phyloP scores from a whole-genome alignment of 192 early-diverging fungal genomes.

The Coemansia sp. region DNA sequence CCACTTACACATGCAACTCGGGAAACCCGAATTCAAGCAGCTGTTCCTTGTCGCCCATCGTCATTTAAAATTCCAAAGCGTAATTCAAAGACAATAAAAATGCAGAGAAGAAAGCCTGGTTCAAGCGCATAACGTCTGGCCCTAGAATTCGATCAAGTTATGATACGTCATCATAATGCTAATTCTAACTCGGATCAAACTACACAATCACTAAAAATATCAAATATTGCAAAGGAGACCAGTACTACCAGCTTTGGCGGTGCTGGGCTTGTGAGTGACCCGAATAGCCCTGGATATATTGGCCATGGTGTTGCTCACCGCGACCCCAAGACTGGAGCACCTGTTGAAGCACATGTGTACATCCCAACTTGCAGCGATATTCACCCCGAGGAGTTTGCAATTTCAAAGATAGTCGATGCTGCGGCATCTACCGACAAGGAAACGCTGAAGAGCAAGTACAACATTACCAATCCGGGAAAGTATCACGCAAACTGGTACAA shows the following conservation, averaged over 20 bases:
- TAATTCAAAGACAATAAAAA: neutral
- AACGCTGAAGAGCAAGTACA: constrained; percentile 33
- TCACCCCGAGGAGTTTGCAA: constrained; percentile 36
- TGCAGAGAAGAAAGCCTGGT: constrained; percentile 2
- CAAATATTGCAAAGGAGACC: neutral
- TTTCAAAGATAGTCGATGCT: constrained; percentile 3
- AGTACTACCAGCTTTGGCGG: constrained; percentile 41
- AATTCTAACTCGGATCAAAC: too few species aligned
- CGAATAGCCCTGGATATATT: constrained; percentile 38
- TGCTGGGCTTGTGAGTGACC: constrained; percentile 37
- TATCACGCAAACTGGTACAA: constrained; percentile 54
- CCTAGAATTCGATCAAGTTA: too few species aligned
- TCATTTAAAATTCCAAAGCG: neutral
- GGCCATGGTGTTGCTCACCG: constrained; percentile 52
- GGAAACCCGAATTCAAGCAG: constrained; percentile 53
- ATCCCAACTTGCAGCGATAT: constrained; percentile 46
- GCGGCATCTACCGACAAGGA: constrained; percentile 9
- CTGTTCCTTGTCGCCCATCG: constrained; percentile 35
- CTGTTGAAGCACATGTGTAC: constrained; percentile 32
- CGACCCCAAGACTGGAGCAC: constrained; percentile 46
- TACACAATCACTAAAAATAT: too few species aligned
- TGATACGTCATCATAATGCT: too few species aligned
- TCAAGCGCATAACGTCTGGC: too few species aligned
- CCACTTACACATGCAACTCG: constrained; percentile 35
- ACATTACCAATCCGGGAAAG: constrained; percentile 35